These are phyloP conservation scores for Claviceps pazoutovae DNA, from an alignment of 2,329 filamentous ascomycete species.

Conservation along the genomic window DNA sequence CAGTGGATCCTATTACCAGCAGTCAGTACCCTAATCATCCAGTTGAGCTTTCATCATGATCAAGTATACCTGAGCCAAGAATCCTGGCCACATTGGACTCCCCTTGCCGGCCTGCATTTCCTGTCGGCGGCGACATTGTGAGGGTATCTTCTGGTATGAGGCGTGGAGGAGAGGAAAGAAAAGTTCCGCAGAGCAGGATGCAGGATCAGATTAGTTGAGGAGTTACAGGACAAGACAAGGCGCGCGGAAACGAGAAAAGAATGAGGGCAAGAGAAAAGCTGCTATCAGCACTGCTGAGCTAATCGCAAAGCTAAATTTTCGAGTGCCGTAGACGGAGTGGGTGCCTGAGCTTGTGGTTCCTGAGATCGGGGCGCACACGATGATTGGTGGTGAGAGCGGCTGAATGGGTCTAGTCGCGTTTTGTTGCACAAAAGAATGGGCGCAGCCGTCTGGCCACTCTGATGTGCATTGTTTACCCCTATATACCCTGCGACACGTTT, in stretches of 20 bases:
- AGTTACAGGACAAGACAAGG: neutral
- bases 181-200: neutral
- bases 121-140: conserved; percentile 45
- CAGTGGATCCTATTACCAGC: conserved; percentile 56
- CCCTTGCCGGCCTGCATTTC: conserved; percentile 42
- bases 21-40: conserved; percentile 9
- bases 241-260: neutral
- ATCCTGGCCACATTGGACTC: conserved; percentile 84
- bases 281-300: neutral
- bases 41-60: neutral
- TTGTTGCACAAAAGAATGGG: no score
- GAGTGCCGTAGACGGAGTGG: neutral
- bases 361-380: conserved; percentile 8
- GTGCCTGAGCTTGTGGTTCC: conserved; percentile 5
- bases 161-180: neutral
- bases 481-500: no score
- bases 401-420: neutral
- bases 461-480: no score
- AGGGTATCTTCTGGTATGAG: neutral
- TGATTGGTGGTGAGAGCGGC: neutral
- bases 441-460: no score
- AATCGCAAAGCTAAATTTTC: conserved; percentile 6
- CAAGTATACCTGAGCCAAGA: conserved; percentile 68
- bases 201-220: neutral
- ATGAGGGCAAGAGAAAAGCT: neutral